A percentile compares a stretch with the other conserved stretches of the same genome.
These are phyloP conservation scores for Melaleuca alternifolia DNA, from an alignment of 345 rosid genomes.

Conservation along the genomic window DNA sequence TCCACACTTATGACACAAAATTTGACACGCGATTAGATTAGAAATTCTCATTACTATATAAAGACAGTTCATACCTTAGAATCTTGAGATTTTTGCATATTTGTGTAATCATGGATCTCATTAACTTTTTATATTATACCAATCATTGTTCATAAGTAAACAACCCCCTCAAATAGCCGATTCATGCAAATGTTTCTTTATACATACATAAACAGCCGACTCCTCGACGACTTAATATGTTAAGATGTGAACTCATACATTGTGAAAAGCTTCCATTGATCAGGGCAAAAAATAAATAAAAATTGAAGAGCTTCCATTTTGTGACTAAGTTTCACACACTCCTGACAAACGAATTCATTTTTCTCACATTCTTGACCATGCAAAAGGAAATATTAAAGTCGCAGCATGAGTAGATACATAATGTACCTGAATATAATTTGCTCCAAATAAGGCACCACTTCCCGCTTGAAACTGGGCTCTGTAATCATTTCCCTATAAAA, in stretches of 20 bases:
- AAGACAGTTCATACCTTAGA: background rate
- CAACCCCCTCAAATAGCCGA: background rate
- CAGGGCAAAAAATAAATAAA: background rate
- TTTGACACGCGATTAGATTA: background rate
- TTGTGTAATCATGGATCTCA: background rate
- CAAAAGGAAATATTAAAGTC: background rate
- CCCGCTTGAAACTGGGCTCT: conserved; percentile 81
- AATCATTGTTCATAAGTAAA: background rate
- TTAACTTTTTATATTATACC: background rate
- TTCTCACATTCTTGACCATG: background rate
- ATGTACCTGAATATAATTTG: conserved; percentile 86
- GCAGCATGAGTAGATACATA: background rate
- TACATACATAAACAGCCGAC: background rate
- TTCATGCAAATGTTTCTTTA: background rate
- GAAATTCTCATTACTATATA: background rate
- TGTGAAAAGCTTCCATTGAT: background rate
- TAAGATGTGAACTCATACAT: background rate
- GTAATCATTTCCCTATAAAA: conserved; percentile 66
- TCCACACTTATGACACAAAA: background rate
- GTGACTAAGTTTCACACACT: background rate
- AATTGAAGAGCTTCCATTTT: background rate
- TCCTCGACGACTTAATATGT: background rate
- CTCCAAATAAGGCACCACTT: conserved; percentile 77
- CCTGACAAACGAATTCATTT: background rate
- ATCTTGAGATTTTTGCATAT: background rate